These are phyloP conservation scores for Torrubiellomyces zombiae DNA, from an alignment of 2,329 filamentous ascomycete genomes.

Conservation along the genomic window DNA sequence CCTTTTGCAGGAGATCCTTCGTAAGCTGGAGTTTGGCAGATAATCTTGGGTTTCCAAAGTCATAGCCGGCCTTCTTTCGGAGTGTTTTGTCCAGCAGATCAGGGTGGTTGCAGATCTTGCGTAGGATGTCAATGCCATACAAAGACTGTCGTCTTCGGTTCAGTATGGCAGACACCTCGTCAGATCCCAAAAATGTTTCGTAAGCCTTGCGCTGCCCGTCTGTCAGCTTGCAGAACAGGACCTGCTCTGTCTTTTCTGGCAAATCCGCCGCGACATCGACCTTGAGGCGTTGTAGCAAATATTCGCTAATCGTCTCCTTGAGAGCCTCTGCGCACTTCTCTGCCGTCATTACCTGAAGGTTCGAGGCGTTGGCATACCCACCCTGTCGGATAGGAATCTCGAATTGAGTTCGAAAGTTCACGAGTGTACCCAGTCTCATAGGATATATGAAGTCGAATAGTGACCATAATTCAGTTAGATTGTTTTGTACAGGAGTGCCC, in stretches of 20 bases:
- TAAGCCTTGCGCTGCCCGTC: slow-evolving; percentile 62
- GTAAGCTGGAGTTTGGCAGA: slow-evolving; percentile 96
- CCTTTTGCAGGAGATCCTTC: slow-evolving; percentile 58
- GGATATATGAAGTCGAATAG: slow-evolving; percentile 96
- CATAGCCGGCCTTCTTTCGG: slow-evolving; percentile 43
- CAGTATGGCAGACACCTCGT: slow-evolving; percentile 73
- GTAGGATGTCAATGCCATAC: slow-evolving; percentile 77
- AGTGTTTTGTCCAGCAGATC: slow-evolving; percentile 57
- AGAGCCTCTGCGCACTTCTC: slow-evolving; percentile 86
- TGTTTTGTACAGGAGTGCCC: slow-evolving; percentile 96
- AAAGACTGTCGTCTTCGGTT: slow-evolving; percentile 61
- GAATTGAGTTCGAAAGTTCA: slow-evolving; percentile 81
- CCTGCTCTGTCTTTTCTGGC: slow-evolving; percentile 89
- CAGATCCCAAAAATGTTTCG: slow-evolving; percentile 61
- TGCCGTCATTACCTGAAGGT: slow-evolving; percentile 84
- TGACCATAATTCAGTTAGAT: slow-evolving; percentile 87
- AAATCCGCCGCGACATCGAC: slow-evolving; percentile 85
- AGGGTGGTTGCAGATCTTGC: slow-evolving; percentile 96
- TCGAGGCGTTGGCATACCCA: slow-evolving; percentile 88
- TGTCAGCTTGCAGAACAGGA: slow-evolving; percentile 88
- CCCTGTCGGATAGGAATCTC: slow-evolving; percentile 87
- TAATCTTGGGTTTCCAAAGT: slow-evolving; percentile 61
- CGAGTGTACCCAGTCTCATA: slow-evolving; percentile 81
- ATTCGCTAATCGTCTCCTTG: slow-evolving; percentile 86
- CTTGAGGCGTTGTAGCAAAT: slow-evolving; percentile 83